These are phyloP conservation scores for Diaporthe sp. DNA, from an alignment of 2,329 filamentous ascomycete species.

Conservation along the genomic window DNA sequence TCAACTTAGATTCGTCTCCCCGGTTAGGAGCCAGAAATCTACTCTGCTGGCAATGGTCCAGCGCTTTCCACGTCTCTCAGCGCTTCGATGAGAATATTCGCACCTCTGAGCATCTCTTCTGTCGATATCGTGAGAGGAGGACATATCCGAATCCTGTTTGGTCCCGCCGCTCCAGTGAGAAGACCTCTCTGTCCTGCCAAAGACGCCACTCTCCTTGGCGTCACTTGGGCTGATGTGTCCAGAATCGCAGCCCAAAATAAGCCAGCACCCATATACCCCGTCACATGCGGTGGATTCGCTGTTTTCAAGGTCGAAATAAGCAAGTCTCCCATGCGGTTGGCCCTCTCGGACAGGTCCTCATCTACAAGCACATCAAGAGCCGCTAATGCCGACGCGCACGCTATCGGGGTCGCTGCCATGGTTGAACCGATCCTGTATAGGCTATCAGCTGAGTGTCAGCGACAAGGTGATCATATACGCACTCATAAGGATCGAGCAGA, in stretches of 20 bases:
- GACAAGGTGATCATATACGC: background rate
- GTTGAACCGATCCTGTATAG: slow-evolving; percentile 13
- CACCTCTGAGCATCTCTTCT: slow-evolving; percentile 1
- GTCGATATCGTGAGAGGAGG: slow-evolving; percentile 15
- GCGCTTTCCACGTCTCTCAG: slow-evolving; percentile 2
- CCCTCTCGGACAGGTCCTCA: background rate
- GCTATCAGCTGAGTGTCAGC: background rate
- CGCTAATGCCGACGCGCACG: slow-evolving; percentile 15
- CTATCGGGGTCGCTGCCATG: slow-evolving; percentile 21
- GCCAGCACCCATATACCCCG: slow-evolving; percentile 8
- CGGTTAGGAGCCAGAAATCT: background rate
- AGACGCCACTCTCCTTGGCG: slow-evolving; percentile 1
- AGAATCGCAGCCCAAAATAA: slow-evolving; percentile 15
- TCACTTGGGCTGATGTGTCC: slow-evolving; percentile 3
- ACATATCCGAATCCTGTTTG: slow-evolving; percentile 13
- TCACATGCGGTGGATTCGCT: slow-evolving; percentile 9
- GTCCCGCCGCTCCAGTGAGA: slow-evolving; percentile 14
- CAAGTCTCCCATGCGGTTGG: background rate
- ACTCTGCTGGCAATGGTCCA: slow-evolving; percentile 1
- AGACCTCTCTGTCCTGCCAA: slow-evolving; percentile 12
- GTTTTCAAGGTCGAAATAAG: slow-evolving; percentile 4
- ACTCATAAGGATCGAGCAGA: slow-evolving; percentile 11
- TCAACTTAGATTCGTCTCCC: background rate
- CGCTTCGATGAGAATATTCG: background rate
- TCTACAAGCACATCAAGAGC: slow-evolving; percentile 22